Conservation (phyloP, 2,329 filamentous ascomycete genomes). For the Alternaria viburni region DNA sequence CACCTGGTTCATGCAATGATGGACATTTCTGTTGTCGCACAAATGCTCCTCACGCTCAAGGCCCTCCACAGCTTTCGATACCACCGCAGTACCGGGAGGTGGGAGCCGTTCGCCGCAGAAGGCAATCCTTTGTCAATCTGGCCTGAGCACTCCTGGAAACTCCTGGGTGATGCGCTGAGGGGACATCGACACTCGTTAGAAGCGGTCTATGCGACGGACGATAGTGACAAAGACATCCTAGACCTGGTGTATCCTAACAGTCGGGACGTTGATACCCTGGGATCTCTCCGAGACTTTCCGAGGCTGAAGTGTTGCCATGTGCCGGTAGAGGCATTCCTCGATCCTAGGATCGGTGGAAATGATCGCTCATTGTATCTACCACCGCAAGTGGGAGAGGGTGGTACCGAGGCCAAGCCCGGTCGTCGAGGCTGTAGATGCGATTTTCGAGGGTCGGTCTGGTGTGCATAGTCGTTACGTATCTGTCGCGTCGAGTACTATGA, state of each 20-base stretch:
- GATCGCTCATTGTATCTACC: background rate
- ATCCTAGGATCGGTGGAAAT: background rate
- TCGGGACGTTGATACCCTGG: background rate
- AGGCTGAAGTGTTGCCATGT: background rate
- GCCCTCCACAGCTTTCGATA: constrained; percentile 1
- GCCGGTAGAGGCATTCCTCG: background rate
- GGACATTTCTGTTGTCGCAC: background rate
- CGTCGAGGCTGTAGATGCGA: background rate
- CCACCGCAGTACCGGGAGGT: background rate
- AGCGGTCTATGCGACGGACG: background rate
- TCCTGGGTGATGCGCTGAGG: constrained; percentile 4
- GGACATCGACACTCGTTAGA: constrained; percentile 4
- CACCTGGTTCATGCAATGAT: background rate
- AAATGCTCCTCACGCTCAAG: constrained; percentile 9
- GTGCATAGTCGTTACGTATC: background rate
- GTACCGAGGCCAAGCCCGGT: background rate
- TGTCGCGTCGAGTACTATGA: background rate
- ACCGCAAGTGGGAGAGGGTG: background rate
- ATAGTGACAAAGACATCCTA: background rate
- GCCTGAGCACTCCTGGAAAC: constrained; percentile 4
- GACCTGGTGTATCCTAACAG: background rate
- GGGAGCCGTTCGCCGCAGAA: constrained; percentile 5
- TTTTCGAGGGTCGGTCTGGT: background rate
- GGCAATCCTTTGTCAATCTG: background rate
- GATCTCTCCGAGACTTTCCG: constrained; percentile 1